Conservation (phyloP, 805 yeast species). For the Debaryomyces prosopidis region DNA sequence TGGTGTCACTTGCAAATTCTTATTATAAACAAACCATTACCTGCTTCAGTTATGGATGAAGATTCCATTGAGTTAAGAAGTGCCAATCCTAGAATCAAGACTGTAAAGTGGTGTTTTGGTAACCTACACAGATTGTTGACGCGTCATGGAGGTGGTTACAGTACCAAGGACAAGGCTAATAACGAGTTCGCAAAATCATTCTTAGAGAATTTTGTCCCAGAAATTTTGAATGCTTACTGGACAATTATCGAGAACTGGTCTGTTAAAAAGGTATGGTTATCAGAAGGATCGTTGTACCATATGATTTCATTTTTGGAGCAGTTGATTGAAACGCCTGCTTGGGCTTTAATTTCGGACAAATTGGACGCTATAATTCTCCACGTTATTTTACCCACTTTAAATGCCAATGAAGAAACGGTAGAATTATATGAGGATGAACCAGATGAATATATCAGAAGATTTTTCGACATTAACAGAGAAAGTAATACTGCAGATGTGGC, state of each 20-base stretch:
- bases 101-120: conserved; percentile 48
- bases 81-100: conserved; percentile 43
- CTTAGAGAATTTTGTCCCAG: conserved; percentile 40
- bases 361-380: conserved; percentile 42
- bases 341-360: conserved; percentile 35
- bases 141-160: conserved; percentile 45
- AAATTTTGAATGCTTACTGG: conserved; percentile 44
- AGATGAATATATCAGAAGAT: conserved; percentile 45
- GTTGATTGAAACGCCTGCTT: conserved; percentile 39
- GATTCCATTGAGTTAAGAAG: conserved; percentile 28
- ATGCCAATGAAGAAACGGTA: conserved; percentile 36
- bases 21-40: conserved; percentile 41
- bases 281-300: conserved; percentile 41
- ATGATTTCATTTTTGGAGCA: conserved; percentile 46
- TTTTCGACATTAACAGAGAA: conserved; percentile 48
- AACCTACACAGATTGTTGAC: conserved; percentile 40
- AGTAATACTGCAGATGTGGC: conserved; percentile 51
- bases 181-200: conserved; percentile 32
- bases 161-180: conserved; percentile 29
- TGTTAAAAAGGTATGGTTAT: conserved; percentile 36
- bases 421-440: conserved; percentile 48
- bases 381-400: conserved; percentile 41
- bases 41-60: conserved; percentile 31
- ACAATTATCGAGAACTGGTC: conserved; percentile 44
- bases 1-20: conserved; percentile 44